phyloP scores from a whole-genome alignment of 192 early-diverging fungal genomes.

The Backusella psychrophila region DNA sequence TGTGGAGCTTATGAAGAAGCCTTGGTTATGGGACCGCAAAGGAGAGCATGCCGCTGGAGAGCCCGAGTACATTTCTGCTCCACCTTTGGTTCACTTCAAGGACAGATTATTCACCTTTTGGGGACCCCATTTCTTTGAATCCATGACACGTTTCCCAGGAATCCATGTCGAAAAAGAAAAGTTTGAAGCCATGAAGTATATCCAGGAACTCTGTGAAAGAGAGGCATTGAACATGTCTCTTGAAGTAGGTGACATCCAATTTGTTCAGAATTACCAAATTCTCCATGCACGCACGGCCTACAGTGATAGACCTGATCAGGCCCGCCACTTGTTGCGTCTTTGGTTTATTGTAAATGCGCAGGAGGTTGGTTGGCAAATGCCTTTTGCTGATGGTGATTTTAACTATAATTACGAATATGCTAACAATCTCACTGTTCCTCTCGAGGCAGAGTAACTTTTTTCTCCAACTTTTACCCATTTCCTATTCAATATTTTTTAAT shows the following conservation, averaged over 20 bases:
- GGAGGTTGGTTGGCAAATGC: slow-evolving; percentile 25
- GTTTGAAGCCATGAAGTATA: slow-evolving; percentile 37
- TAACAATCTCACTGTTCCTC: background rate
- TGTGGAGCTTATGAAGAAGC: slow-evolving; percentile 21
- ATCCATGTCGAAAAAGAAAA: slow-evolving; percentile 21
- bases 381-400: slow-evolving; percentile 17
- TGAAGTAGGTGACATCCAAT: slow-evolving; percentile 36
- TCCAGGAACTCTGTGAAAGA: slow-evolving; percentile 28
- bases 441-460: slow-evolving; percentile 20
- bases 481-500: background rate
- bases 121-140: slow-evolving; percentile 37
- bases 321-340: slow-evolving; percentile 32
- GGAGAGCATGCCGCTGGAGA: slow-evolving; percentile 26
- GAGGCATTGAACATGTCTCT: slow-evolving; percentile 32
- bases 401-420: slow-evolving; percentile 16
- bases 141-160: slow-evolving; percentile 25
- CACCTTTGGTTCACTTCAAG: slow-evolving; percentile 26
- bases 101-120: slow-evolving; percentile 35
- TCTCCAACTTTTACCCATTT: background rate
- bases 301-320: slow-evolving; percentile 10
- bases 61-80: slow-evolving; percentile 10
- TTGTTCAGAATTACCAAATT: slow-evolving; percentile 39
- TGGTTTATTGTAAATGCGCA: slow-evolving; percentile 23
- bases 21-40: slow-evolving; percentile 41
- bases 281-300: slow-evolving; percentile 39